phyloP scores from a whole-genome alignment of 2,329 filamentous ascomycete genomes.

The Hirsutella minnesotensis region DNA sequence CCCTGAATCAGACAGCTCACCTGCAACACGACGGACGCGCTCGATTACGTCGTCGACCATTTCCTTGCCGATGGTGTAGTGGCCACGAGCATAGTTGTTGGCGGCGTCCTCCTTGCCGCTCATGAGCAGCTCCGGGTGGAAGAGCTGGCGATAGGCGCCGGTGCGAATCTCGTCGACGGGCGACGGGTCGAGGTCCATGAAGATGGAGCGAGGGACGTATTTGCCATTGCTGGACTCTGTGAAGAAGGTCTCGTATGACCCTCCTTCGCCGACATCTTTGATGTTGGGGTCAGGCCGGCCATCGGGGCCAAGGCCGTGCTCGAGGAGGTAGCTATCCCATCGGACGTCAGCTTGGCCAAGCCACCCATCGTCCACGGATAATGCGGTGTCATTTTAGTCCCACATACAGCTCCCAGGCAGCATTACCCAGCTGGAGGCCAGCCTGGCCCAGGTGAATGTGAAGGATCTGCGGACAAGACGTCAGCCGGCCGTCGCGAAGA shows the following conservation, averaged over 20 bases:
- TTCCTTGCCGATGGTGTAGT: conserved; percentile 69
- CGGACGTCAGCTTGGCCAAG: conserved; percentile 11
- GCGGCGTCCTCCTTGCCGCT: conserved; percentile 67
- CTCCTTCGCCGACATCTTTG: conserved; percentile 46
- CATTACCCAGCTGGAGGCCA: conserved; percentile 63
- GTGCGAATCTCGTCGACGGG: conserved; percentile 66
- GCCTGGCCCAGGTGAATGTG: conserved; percentile 57
- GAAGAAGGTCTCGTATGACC: conserved; percentile 63
- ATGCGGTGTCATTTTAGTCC: not conserved
- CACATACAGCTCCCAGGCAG: conserved; percentile 64
- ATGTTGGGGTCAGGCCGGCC: conserved; percentile 51
- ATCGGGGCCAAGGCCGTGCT: conserved; percentile 57
- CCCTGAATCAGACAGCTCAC: conserved; percentile 27
- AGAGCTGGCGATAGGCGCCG: conserved; percentile 54
- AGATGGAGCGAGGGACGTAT: conserved; percentile 61
- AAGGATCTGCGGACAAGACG: conserved; percentile 35
- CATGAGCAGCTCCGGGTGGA: conserved; percentile 61
- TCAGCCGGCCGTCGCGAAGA: conserved; percentile 5
- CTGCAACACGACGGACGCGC: conserved; percentile 56
- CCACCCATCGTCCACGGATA: too few relatives aligned
- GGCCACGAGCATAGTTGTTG: conserved; percentile 67
- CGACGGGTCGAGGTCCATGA: conserved; percentile 61
- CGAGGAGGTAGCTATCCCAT: conserved; percentile 51
- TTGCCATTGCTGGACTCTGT: conserved; percentile 60
- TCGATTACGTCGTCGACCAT: conserved; percentile 62